Evolutionary conservation across 73 alveolate species (phyloP).

Genomic region (Tetrahymena borealis): DNA sequence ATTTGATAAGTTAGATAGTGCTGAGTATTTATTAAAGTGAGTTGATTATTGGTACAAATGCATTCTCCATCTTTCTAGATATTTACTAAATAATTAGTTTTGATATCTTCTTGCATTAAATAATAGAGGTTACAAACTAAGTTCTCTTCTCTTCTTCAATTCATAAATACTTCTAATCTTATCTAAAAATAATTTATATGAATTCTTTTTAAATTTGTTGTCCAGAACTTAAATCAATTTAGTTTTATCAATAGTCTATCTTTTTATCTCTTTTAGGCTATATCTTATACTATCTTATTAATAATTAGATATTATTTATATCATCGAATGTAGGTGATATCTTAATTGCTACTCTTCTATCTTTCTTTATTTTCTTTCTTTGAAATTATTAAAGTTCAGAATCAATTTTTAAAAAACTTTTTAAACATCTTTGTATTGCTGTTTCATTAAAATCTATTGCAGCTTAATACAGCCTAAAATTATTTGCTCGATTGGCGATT

Average conservation of each 20-base stretch:
- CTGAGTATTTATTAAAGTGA: not conserved
- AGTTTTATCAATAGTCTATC: not conserved
- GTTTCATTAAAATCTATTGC: no score
- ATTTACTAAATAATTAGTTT: not conserved
- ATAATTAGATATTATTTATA: not conserved
- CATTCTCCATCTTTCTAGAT: not conserved
- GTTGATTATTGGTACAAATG: not conserved
- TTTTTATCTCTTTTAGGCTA: not conserved
- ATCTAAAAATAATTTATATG: not conserved
- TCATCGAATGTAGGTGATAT: not conserved
- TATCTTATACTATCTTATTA: not conserved
- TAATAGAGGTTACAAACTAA: not conserved
- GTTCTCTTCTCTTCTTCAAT: not conserved
- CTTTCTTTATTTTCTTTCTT: not conserved
- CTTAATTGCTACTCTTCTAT: not conserved
- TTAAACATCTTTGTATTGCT: no score
- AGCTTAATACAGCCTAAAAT: no score
- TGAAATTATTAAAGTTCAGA: no score
- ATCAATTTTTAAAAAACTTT: no score
- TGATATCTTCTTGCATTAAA: not conserved
- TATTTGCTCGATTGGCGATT: no score
- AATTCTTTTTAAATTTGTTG: not conserved
- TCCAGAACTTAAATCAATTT: not conserved
- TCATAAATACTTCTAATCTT: not conserved
- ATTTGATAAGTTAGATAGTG: not conserved